phyloP scores from a whole-genome alignment of 257 asterid genomes.

The Gentiana macrophylla region DNA sequence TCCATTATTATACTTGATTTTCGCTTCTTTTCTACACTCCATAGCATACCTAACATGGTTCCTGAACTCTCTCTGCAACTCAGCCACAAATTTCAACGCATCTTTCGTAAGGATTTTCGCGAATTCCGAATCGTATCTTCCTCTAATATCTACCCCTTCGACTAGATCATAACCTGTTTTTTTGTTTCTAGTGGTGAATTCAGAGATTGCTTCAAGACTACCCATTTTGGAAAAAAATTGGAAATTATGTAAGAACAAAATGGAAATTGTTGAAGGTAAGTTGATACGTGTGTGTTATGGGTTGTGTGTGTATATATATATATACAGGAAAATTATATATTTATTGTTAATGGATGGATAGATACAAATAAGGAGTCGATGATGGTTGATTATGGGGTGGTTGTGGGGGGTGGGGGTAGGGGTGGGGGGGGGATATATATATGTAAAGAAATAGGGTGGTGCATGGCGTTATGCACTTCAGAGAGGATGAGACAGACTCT shows the following conservation, averaged over 20 bases:
- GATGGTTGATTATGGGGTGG: slow-evolving; percentile 16
- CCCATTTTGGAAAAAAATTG: slow-evolving; percentile 27
- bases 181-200: slow-evolving; percentile 16
- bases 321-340: not conserved
- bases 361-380: slow-evolving; percentile 10
- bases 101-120: slow-evolving; percentile 45
- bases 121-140: slow-evolving; percentile 63
- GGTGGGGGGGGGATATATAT: no score
- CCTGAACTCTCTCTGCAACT: slow-evolving; percentile 64
- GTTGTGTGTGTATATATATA: not conserved
- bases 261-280: no score
- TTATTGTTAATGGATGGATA: slow-evolving; percentile 18
- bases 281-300: no score
- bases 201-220: slow-evolving; percentile 41
- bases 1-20: slow-evolving; percentile 54
- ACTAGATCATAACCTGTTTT: slow-evolving; percentile 54
- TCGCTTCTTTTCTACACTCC: slow-evolving; percentile 69
- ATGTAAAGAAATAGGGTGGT: not conserved
- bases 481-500: slow-evolving; percentile 12
- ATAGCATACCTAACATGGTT: slow-evolving; percentile 59
- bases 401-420: no score
- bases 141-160: slow-evolving; percentile 77
- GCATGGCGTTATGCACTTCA: slow-evolving; percentile 34
- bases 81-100: slow-evolving; percentile 66
- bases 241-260: not conserved